Conservation (phyloP, 129 eudicot species). For the Tanacetum coccineum region DNA sequence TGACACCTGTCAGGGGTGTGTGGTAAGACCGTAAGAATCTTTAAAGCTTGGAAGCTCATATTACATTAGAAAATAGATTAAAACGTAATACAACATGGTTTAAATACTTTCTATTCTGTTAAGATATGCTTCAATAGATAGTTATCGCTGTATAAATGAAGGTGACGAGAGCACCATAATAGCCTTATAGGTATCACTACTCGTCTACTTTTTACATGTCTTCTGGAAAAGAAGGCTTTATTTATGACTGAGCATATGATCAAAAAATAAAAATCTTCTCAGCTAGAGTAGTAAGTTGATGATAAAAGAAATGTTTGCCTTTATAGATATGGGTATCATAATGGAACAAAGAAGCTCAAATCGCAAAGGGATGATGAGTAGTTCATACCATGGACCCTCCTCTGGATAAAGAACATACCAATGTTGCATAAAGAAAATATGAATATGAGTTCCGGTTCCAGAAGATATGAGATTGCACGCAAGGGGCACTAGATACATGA, state of each 20-base stretch:
- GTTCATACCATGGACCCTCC: conserved; percentile 94
- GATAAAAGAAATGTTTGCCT: conserved; percentile 43
- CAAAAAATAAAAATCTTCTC: background rate
- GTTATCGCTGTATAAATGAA: conserved; percentile 4
- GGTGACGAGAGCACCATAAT: conserved; percentile 9
- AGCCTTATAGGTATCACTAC: conserved; percentile 3
- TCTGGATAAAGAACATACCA: conserved; percentile 94
- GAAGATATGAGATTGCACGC: conserved; percentile 1
- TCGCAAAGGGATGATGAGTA: conserved; percentile 84
- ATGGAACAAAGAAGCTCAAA: conserved; percentile 99
- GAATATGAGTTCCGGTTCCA: conserved; percentile 20
- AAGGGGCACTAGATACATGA: conserved; percentile 5
- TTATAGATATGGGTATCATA: conserved; percentile 97
- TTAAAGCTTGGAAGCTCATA: too few relatives aligned
- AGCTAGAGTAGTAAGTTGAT: background rate
- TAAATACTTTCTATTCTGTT: background rate
- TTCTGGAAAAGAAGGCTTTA: conserved; percentile 12
- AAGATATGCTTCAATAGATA: background rate
- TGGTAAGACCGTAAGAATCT: background rate
- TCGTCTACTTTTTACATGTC: conserved; percentile 9
- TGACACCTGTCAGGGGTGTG: conserved; percentile 59
- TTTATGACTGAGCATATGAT: background rate
- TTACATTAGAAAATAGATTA: background rate
- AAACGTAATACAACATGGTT: conserved; percentile 4
- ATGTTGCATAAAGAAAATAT: conserved; percentile 50